Evolutionary conservation across 1,284 basidiomycete genomes (phyloP).

Genomic region (Moniliella sp.): DNA sequence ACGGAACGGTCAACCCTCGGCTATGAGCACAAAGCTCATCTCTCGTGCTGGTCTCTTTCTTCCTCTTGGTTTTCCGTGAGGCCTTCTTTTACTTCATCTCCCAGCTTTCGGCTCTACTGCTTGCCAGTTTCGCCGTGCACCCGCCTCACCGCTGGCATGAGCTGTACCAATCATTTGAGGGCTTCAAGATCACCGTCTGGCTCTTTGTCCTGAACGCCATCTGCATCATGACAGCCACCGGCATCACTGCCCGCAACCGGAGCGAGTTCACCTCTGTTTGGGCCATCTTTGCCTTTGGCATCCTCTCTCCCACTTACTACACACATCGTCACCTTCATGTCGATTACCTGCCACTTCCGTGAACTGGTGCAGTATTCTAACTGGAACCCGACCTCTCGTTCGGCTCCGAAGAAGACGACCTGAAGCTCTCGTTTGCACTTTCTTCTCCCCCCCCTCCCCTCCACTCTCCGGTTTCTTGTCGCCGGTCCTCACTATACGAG

Average conservation of each 20-base stretch:
- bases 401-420: slow-evolving; percentile 1
- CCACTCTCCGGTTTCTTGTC: background rate
- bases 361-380: slow-evolving; percentile 20
- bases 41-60: slow-evolving; percentile 3
- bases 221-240: slow-evolving; percentile 1
- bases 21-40: background rate
- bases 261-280: slow-evolving; percentile 12
- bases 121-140: slow-evolving; percentile 1
- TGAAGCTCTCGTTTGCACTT: background rate
- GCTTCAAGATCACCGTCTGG: slow-evolving; percentile 2
- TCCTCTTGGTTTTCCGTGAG: slow-evolving; percentile 2
- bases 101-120: slow-evolving; percentile 1
- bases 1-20: too few relatives aligned
- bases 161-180: slow-evolving; percentile 1
- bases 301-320: slow-evolving; percentile 13
- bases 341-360: slow-evolving; percentile 21
- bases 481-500: background rate
- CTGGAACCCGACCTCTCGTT: slow-evolving; percentile 5
- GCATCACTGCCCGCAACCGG: slow-evolving; percentile 12
- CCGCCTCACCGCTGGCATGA: slow-evolving; percentile 2
- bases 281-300: slow-evolving; percentile 13
- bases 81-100: slow-evolving; percentile 2
- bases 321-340: slow-evolving; percentile 11
- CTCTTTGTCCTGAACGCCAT: slow-evolving; percentile 1
- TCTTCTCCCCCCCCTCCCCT: background rate